Evolutionary conservation across 345 rosid species (phyloP).

Genomic region (Pistacia vera): DNA sequence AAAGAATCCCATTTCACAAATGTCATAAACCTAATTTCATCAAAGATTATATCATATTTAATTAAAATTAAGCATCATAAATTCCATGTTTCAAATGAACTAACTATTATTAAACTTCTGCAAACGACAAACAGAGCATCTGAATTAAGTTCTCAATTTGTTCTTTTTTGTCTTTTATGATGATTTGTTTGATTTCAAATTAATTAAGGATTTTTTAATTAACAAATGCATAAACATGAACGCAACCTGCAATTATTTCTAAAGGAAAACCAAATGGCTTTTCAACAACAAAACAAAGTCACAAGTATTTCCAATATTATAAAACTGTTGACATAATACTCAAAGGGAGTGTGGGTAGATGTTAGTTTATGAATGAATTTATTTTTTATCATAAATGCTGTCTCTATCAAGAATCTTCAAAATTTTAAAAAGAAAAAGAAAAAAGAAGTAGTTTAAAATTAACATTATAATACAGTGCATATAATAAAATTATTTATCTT

Average conservation of each 20-base stretch:
- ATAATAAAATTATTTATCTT: slow-evolving; percentile 6
- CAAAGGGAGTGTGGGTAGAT: not conserved
- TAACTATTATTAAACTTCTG: too few relatives aligned
- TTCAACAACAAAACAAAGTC: too few relatives aligned
- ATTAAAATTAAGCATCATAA: too few relatives aligned
- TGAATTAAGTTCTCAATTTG: not conserved
- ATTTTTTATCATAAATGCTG: not conserved
- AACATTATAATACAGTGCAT: not conserved
- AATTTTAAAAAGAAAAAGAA: not conserved
- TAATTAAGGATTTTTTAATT: not conserved
- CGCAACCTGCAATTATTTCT: not conserved
- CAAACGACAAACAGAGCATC: not conserved
- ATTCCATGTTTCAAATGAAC: too few relatives aligned
- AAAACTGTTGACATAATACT: not conserved
- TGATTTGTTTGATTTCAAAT: not conserved
- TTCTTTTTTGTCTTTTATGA: not conserved
- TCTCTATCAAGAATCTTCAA: slow-evolving; percentile 2
- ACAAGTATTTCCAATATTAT: not conserved
- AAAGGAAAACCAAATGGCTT: too few relatives aligned
- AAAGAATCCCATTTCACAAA: too few relatives aligned
- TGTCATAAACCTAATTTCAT: too few relatives aligned
- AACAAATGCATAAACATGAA: not conserved
- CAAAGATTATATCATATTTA: too few relatives aligned
- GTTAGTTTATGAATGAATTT: not conserved
- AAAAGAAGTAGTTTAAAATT: too few relatives aligned